Conservation (phyloP, 2,329 filamentous ascomycete species). For the Pseudogymnoascus sp. region DNA sequence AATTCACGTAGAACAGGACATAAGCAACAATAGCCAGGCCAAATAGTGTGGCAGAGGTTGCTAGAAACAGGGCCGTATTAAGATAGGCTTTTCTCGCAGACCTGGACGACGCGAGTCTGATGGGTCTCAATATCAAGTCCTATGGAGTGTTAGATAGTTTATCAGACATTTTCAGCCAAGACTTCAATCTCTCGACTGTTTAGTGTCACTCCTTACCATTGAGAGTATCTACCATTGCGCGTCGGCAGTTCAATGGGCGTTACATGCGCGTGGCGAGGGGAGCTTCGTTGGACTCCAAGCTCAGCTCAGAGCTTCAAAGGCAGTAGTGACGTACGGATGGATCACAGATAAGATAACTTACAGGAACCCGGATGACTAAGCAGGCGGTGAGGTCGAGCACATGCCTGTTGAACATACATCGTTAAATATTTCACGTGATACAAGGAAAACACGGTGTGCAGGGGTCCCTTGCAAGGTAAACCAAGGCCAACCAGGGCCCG, state of each 20-base stretch:
- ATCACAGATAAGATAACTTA: neutral
- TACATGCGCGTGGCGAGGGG: neutral
- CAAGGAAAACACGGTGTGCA: neutral
- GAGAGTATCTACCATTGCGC: neutral
- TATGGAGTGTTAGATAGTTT: slow-evolving; percentile 25
- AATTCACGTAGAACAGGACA: slow-evolving; percentile 58
- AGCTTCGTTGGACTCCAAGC: neutral
- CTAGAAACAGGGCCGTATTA: slow-evolving; percentile 36
- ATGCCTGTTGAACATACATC: neutral
- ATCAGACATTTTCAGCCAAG: neutral
- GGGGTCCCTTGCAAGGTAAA: neutral
- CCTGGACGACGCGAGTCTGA: slow-evolving; percentile 50
- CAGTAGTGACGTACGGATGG: neutral
- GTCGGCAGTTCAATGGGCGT: neutral
- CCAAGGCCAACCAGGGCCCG: neutral
- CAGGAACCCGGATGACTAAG: neutral
- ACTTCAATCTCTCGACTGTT: neutral
- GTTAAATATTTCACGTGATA: neutral
- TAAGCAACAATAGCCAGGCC: slow-evolving; percentile 53
- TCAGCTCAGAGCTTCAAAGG: slow-evolving; percentile 6
- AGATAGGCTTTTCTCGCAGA: slow-evolving; percentile 58
- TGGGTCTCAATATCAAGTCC: slow-evolving; percentile 44
- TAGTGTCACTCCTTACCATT: neutral
- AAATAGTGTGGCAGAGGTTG: slow-evolving; percentile 46
- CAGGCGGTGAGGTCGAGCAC: neutral